These are phyloP conservation scores for Phytophthora parvispora DNA, from an alignment of 352 stramenopile species.

Conservation along the genomic window DNA sequence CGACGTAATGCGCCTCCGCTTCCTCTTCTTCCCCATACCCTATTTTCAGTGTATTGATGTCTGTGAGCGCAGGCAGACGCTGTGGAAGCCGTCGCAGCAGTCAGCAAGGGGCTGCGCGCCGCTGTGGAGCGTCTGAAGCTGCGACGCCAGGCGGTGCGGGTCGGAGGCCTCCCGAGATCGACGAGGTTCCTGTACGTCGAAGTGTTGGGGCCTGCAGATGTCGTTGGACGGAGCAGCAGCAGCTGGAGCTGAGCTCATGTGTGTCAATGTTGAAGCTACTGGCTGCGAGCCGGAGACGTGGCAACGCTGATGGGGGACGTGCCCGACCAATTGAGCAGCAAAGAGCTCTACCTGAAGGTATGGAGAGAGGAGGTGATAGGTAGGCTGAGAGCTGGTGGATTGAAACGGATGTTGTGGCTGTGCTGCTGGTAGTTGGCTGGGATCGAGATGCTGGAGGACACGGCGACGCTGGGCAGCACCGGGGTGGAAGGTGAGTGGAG, in stretches of 20 bases:
- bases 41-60: constrained; percentile 1
- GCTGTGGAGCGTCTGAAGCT: constrained; percentile 42
- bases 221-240: neutral
- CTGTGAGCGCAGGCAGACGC: constrained; percentile 33
- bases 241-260: neutral
- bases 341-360: constrained; percentile 44
- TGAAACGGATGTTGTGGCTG: neutral
- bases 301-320: constrained; percentile 34
- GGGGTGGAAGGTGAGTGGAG: constrained; percentile 61
- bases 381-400: neutral
- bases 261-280: constrained; percentile 40
- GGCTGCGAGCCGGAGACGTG: constrained; percentile 44
- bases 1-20: constrained; percentile 27
- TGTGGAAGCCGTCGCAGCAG: constrained; percentile 38
- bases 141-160: constrained; percentile 25
- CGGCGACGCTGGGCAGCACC: constrained; percentile 49
- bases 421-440: constrained; percentile 48
- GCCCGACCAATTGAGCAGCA: constrained; percentile 2
- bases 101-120: constrained; percentile 27
- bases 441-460: constrained; percentile 45
- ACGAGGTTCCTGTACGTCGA: constrained; percentile 39
- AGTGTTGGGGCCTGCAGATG: neutral
- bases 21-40: neutral
- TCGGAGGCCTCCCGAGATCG: constrained; percentile 34
- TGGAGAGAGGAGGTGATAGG: neutral